phyloP scores from a whole-genome alignment of 148 eudicot genomes.

The Euryodendron excelsum region DNA sequence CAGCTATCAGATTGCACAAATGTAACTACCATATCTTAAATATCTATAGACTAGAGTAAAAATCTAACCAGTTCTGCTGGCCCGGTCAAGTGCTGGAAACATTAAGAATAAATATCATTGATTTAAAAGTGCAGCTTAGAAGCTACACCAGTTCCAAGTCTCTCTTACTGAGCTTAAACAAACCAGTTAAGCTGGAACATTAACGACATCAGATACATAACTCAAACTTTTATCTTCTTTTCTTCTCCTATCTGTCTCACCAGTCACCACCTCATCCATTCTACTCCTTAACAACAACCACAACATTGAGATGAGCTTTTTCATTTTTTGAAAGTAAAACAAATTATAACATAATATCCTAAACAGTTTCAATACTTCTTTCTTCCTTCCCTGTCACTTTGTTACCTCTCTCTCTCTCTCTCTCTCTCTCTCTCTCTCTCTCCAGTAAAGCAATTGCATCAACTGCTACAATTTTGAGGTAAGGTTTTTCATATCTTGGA shows the following conservation, averaged over 20 bases:
- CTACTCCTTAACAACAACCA: neutral
- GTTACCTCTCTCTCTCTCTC: too few species aligned
- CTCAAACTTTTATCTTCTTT: neutral
- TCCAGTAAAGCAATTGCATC: neutral
- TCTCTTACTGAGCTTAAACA: neutral
- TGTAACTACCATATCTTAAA: neutral
- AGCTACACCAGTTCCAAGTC: neutral
- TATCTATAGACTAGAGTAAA: neutral
- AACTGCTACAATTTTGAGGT: neutral
- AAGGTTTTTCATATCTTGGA: neutral
- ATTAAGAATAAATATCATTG: neutral
- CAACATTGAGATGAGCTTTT: neutral
- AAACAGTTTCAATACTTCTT: neutral
- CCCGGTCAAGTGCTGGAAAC: neutral
- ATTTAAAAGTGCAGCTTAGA: slow-evolving; percentile 2
- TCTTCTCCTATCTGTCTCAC: neutral
- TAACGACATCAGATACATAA: neutral
- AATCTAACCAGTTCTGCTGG: neutral
- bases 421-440: too few species aligned
- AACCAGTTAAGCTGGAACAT: neutral
- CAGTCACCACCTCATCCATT: neutral
- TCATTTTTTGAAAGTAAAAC: neutral
- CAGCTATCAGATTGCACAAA: neutral
- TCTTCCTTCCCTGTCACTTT: neutral
- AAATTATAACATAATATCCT: neutral